Evolutionary conservation across 306 rosid species (phyloP).

Genomic region (Arachis stenosperma): DNA sequence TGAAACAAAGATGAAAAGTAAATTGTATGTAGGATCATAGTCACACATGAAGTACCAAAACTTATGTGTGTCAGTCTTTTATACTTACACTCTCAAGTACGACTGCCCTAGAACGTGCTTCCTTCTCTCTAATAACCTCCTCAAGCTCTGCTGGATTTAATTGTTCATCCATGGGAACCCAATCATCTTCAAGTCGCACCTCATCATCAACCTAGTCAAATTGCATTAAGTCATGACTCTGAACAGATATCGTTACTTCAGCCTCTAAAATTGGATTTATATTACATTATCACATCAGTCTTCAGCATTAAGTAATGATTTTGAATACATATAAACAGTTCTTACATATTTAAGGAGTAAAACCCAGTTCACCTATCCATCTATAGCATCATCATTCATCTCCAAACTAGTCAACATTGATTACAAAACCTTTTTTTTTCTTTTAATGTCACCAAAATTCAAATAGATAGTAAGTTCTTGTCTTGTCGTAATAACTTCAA

Average conservation of each 20-base stretch:
- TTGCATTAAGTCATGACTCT: constrained; percentile 37
- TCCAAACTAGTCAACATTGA: constrained; percentile 23
- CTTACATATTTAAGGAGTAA: constrained; percentile 10
- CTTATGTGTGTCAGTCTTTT: not conserved
- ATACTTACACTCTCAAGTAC: constrained; percentile 94
- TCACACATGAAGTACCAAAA: constrained; percentile 17
- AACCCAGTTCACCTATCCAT: constrained; percentile 2
- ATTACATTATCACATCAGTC: constrained; percentile 2
- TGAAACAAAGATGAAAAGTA: constrained; percentile 43
- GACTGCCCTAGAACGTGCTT: constrained; percentile 92
- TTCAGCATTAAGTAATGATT: not conserved
- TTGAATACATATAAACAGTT: constrained; percentile 2
- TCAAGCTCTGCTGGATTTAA: constrained; percentile 75
- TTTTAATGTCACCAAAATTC: constrained; percentile 23
- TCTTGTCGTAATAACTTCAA: not conserved
- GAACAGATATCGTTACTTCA: constrained; percentile 25
- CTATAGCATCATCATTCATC: constrained; percentile 12
- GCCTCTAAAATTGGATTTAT: constrained; percentile 23
- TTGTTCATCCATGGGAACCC: constrained; percentile 96
- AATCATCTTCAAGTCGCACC: constrained; percentile 96
- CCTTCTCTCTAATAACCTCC: constrained; percentile 81
- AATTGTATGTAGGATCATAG: constrained; percentile 13
- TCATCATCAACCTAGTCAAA: constrained; percentile 70
- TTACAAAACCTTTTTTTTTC: not conserved
- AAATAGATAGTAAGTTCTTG: constrained; percentile 1